A percentile compares a stretch with the other conserved stretches of the same genome.
phyloP scores from a whole-genome alignment of 2,329 filamentous ascomycete genomes.

The Xylaria hypoxylon region DNA sequence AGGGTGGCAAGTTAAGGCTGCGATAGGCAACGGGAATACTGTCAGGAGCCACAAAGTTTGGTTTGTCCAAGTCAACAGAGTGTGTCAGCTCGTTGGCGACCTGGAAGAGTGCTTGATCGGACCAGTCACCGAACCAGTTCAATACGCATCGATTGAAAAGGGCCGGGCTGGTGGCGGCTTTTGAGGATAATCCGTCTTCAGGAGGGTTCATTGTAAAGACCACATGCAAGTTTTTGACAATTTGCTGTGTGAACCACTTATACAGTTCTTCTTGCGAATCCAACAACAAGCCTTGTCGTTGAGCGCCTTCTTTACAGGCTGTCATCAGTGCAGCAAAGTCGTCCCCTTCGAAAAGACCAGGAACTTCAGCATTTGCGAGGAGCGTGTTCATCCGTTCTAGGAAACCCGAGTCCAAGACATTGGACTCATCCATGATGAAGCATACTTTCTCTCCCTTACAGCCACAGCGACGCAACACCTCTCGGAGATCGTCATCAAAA shows the following conservation, averaged over 20 bases:
- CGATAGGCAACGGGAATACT: constrained; percentile 94
- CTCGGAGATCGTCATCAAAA: constrained; percentile 96
- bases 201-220: constrained; percentile 99
- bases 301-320: constrained; percentile 96
- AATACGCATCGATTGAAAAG: constrained; percentile 99
- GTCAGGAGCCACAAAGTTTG: constrained; percentile 87
- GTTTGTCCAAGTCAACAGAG: constrained; percentile 92
- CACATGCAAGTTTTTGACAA: constrained; percentile 98
- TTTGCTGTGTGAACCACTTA: constrained; percentile 99
- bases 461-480: constrained; percentile 90
- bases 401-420: constrained; percentile 98
- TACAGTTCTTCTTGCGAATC: constrained; percentile 99
- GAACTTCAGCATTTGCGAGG: constrained; percentile 98
- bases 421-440: constrained; percentile 99
- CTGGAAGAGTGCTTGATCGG: constrained; percentile 97
- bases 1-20: constrained; percentile 83
- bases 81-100: constrained; percentile 95
- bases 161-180: constrained; percentile 96
- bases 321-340: constrained; percentile 99
- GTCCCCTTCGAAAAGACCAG: constrained; percentile 98
- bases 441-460: constrained; percentile 99
- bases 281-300: constrained; percentile 91
- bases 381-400: constrained; percentile 99
- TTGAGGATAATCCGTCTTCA: constrained; percentile 92
- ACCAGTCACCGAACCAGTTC: constrained; percentile 99